Evolutionary conservation across 2,329 filamentous ascomycete genomes (phyloP), one percentile per base, ranked within the genome.

Genomic region (Sporothrix humicola): DNA sequence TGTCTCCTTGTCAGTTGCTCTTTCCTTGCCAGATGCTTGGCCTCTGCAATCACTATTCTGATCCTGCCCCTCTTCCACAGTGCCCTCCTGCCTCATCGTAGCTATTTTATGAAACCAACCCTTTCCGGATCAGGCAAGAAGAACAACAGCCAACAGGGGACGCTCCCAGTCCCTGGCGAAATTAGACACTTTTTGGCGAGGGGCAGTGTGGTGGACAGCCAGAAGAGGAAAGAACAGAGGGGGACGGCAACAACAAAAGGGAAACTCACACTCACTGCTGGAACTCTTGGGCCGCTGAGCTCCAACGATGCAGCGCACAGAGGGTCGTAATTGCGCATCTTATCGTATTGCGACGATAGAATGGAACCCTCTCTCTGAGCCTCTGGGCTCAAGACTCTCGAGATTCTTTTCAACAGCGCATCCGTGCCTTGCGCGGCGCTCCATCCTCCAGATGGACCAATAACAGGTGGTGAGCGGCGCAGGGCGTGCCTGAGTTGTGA

Each of bases 71-170:
- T 46, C 48, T 15, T 58, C 20, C 68, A 23, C 3, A 31, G 31
- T n/a, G n/a, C n/a, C 31, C 31, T 37, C 31, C 31, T 37, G 31
- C 31, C 31, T 37, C 31, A 37, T 37, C 31, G 31, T 37, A 58
- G 31, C 42, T 48, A 3, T 66, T 8, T 48, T 66, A n/a, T 72
- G 71, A 72, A 72, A 72, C 71, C 15, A 31, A 59, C 44, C 63
- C 42, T 52, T 69, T 68, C 71, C 71, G 17, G 20, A 58, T 59
- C 42, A 37, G 63, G 71, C 3, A 59, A 66, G 59, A 59, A 56
- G 46, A 42, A 9, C 44, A 65, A 23, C 12, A 31, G 46, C 42
- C 44, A 23, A 8, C 50, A 63, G 23, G 42, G 61, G 59, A 52
- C 20, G 46, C 23, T 69, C 65, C 23, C 63, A 44, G 58, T 37